Percentiles rank a stretch among this genome's conserved stretches.
Evolutionary conservation across 2,329 filamentous ascomycete genomes (phyloP).

Genomic region (Rhexocercosporidium sp.): DNA sequence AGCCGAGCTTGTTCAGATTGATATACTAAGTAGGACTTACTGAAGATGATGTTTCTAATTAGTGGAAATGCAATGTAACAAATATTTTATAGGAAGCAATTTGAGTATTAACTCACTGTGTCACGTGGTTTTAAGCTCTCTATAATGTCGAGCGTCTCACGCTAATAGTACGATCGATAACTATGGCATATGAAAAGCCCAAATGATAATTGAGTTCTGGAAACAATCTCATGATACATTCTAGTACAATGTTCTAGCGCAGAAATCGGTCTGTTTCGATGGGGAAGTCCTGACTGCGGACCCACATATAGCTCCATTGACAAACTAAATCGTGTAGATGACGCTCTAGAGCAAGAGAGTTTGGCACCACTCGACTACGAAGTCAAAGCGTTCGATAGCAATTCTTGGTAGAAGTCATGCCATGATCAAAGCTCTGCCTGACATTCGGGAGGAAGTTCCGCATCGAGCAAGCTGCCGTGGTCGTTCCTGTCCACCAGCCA

Average conservation of each 20-base stretch:
- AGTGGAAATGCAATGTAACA: too few relatives aligned
- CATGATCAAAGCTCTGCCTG: background rate
- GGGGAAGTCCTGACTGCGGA: background rate
- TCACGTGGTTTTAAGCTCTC: background rate
- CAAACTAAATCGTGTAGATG: background rate
- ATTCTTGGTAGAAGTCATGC: background rate
- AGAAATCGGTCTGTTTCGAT: too few relatives aligned
- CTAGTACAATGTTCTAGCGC: background rate
- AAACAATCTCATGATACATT: background rate
- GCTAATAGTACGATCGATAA: background rate
- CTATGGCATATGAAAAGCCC: background rate
- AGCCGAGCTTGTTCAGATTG: background rate
- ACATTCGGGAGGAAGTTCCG: background rate
- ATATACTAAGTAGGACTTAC: background rate
- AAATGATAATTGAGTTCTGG: background rate
- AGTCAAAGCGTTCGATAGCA: background rate
- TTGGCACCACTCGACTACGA: background rate
- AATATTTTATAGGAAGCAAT: too few relatives aligned
- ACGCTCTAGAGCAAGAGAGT: background rate
- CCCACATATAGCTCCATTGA: background rate
- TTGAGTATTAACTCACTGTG: background rate
- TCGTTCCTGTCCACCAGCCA: background rate
- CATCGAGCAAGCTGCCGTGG: background rate
- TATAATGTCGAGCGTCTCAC: background rate
- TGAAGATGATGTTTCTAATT: too few relatives aligned